Evolutionary conservation across 2,329 filamentous ascomycete genomes (phyloP), one percentile per base, ranked within the genome.

Genomic region (Scopulariopsis brevicaulis): DNA sequence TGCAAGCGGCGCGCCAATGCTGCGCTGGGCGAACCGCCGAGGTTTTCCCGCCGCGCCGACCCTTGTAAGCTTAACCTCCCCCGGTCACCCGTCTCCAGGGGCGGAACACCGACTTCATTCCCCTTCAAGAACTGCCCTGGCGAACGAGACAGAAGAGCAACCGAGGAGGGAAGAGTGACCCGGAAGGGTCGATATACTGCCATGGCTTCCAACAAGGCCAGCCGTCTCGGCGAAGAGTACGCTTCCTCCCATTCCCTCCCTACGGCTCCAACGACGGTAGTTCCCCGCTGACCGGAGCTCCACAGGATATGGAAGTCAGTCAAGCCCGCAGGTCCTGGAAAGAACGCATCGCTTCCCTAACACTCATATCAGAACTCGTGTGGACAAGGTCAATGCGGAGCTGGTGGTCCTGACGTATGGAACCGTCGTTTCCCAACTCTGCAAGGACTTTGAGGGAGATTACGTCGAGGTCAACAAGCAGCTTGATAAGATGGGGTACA

Each of bases 401-500:
- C 82, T 99, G 61, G 93, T 99, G 56, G 96, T 92, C 53, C 82
- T 99, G 66, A 99, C 94, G 35, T 99, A 99, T 72, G 94, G 94
- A 68, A 97, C 94, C 25, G 95, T 99, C 62, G 94, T 99, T 59
- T 89, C 91, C 59, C 93, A 97, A 71, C 79, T 99, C 63, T 97
- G 93, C 77, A 93, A 93, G 72, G 94, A 99, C 76, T 96, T 93
- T 70, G 91, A 96, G 65, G 86, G 84, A 66, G 90, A 97, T 74
- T 99, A 99, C 70, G 78, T 83, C 56, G 91, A 97, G 71, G 93
- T 99, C 69, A 99, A 99, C 76, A 91, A 93, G 71, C 94, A 99
- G 71, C 81, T 99, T 52, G 94, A 99, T 70, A 95, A 93, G 75
- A 99, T 99, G 94, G 94, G 94, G 58, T 96, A 97, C 76, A 97